These are phyloP conservation scores for Boletus subparvulus DNA, from an alignment of 768 basidiomycete genomes.

Conservation along the genomic window DNA sequence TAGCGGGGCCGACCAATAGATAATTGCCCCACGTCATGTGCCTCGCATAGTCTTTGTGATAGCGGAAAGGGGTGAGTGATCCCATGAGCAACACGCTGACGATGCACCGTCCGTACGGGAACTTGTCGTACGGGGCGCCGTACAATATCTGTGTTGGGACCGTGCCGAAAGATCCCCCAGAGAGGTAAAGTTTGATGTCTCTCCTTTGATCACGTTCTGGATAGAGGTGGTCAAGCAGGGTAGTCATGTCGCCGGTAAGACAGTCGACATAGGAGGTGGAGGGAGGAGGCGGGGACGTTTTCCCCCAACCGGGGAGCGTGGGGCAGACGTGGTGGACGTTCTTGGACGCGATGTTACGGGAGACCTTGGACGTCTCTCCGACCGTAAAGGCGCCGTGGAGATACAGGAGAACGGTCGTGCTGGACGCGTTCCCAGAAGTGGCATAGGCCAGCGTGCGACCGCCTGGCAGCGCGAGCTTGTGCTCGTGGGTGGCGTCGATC, in stretches of 20 bases:
- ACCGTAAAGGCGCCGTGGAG: slow-evolving; percentile 56
- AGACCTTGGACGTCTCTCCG: slow-evolving; percentile 41
- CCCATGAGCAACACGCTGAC: slow-evolving; percentile 48
- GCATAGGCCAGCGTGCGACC: slow-evolving; percentile 55
- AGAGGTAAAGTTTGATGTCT: slow-evolving; percentile 47
- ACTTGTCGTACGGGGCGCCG: slow-evolving; percentile 48
- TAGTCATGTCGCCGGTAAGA: slow-evolving; percentile 44
- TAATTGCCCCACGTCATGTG: slow-evolving; percentile 49
- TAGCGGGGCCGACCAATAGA: slow-evolving; percentile 45
- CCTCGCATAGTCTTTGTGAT: slow-evolving; percentile 46
- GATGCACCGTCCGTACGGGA: slow-evolving; percentile 49
- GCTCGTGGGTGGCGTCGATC: slow-evolving; percentile 1
- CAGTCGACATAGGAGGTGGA: slow-evolving; percentile 39
- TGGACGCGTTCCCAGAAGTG: slow-evolving; percentile 50
- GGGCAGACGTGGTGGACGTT: slow-evolving; percentile 48
- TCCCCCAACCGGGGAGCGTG: slow-evolving; percentile 60
- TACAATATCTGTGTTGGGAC: slow-evolving; percentile 57
- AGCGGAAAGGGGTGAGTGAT: slow-evolving; percentile 46
- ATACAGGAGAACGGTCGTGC: slow-evolving; percentile 49
- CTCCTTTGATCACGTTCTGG: slow-evolving; percentile 29
- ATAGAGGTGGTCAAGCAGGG: slow-evolving; percentile 51
- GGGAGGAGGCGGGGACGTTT: slow-evolving; percentile 42
- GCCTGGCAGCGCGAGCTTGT: slow-evolving; percentile 25
- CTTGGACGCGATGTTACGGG: slow-evolving; percentile 38
- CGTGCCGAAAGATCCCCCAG: slow-evolving; percentile 55